These are phyloP conservation scores for Isatis lusitanica DNA, from an alignment of 441 rosid species.

Conservation along the genomic window DNA sequence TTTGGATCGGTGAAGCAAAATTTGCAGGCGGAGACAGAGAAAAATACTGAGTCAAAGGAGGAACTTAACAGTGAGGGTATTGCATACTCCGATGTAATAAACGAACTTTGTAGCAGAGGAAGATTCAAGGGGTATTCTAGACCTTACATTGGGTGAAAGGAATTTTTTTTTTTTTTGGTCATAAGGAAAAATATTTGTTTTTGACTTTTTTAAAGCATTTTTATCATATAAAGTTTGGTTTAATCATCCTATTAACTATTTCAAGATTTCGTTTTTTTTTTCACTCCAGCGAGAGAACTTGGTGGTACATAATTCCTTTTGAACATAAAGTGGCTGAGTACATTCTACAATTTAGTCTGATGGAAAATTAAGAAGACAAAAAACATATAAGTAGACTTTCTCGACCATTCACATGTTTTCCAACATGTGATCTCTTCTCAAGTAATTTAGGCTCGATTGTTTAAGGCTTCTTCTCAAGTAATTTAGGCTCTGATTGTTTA, in stretches of 20 bases:
- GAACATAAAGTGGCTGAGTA: not conserved
- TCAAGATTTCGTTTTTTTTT: no score
- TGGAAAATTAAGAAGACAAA: not conserved
- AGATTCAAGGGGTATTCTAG: constrained; percentile 57
- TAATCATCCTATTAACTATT: no score
- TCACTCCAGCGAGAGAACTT: no score
- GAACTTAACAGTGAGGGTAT: constrained; percentile 43
- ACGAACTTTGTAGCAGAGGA: constrained; percentile 59
- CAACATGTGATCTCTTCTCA: not conserved
- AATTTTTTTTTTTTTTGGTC: not conserved
- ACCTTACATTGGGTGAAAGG: constrained; percentile 41
- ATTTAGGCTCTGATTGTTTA: no score
- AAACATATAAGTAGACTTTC: not conserved
- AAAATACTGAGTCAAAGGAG: constrained; percentile 34
- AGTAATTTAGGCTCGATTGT: no score
- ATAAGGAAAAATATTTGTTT: no score
- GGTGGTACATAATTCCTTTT: no score
- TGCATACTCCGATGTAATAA: constrained; percentile 58
- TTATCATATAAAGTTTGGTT: no score
- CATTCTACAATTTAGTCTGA: not conserved
- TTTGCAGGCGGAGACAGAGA: constrained; percentile 29
- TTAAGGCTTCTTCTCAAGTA: no score
- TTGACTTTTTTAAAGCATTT: no score
- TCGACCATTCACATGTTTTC: constrained; percentile 64
- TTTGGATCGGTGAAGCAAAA: constrained; percentile 43